phyloP scores from a whole-genome alignment of 192 early-diverging fungal genomes.

The Umbelopsis sp. region DNA sequence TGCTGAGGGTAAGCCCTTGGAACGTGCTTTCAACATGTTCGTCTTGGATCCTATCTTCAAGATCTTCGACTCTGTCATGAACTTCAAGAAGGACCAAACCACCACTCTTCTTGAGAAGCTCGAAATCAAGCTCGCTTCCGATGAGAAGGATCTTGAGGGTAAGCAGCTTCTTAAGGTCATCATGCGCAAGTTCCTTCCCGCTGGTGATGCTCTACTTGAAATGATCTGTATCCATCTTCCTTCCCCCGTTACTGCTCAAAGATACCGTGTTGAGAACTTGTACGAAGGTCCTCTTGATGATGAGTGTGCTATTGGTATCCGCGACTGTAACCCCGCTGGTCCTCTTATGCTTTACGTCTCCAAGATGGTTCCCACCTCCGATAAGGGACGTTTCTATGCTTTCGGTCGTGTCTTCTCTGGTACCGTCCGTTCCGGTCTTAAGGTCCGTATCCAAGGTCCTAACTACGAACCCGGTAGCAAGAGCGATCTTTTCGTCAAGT shows the following conservation, averaged over 20 bases:
- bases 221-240: slow-evolving; percentile 99
- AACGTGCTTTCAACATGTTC: slow-evolving; percentile 98
- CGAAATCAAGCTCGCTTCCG: slow-evolving; percentile 76
- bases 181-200: slow-evolving; percentile 98
- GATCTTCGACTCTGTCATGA: slow-evolving; percentile 95
- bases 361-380: slow-evolving; percentile 99
- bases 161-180: slow-evolving; percentile 94
- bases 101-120: slow-evolving; percentile 83
- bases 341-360: slow-evolving; percentile 99
- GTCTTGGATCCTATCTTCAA: slow-evolving; percentile 97
- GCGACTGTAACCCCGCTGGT: slow-evolving; percentile 86
- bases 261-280: slow-evolving; percentile 89
- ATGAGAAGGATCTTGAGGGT: slow-evolving; percentile 90
- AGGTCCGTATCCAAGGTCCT: slow-evolving; percentile 99
- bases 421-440: slow-evolving; percentile 93
- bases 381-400: slow-evolving; percentile 99
- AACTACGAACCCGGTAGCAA: slow-evolving; percentile 90
- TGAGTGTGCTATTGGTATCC: slow-evolving; percentile 89
- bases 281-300: slow-evolving; percentile 97
- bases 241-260: slow-evolving; percentile 90
- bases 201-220: slow-evolving; percentile 95
- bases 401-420: slow-evolving; percentile 99
- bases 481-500: slow-evolving; percentile 93
- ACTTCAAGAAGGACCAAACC: slow-evolving; percentile 91
- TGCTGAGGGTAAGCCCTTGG: slow-evolving; percentile 76